Conservation (phyloP, 305 asterid genomes). For the Fraxinus sp. region DNA sequence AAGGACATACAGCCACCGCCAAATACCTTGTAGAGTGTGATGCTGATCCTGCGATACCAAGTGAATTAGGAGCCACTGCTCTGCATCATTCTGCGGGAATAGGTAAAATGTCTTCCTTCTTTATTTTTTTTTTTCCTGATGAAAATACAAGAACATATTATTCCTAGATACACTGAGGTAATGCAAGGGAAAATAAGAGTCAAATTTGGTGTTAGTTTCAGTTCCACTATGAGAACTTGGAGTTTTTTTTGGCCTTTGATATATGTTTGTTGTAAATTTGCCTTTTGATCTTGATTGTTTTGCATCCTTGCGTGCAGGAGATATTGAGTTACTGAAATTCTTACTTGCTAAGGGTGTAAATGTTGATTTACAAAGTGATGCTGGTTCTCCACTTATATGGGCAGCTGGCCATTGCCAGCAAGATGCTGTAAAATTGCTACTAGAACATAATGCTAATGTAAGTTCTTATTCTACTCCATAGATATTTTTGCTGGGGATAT, state of each 20-base stretch:
- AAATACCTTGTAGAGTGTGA: slow-evolving; percentile 72
- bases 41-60: slow-evolving; percentile 78
- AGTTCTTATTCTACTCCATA: slow-evolving; percentile 25
- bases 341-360: slow-evolving; percentile 61
- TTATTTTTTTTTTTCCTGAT: slow-evolving; percentile 1
- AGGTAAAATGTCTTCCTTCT: slow-evolving; percentile 42
- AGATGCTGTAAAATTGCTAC: slow-evolving; percentile 72
- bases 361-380: slow-evolving; percentile 84
- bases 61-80: slow-evolving; percentile 84
- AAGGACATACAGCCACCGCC: slow-evolving; percentile 74
- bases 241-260: slow-evolving; percentile 7
- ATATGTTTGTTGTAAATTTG: not conserved
- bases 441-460: slow-evolving; percentile 81
- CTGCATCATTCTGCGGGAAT: slow-evolving; percentile 83
- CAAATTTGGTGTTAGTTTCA: not conserved
- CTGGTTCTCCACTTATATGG: slow-evolving; percentile 91
- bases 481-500: slow-evolving; percentile 11
- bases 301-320: slow-evolving; percentile 55
- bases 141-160: slow-evolving; percentile 3
- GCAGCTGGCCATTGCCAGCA: slow-evolving; percentile 93
- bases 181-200: not conserved
- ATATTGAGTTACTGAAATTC: slow-evolving; percentile 58
- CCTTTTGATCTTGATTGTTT: slow-evolving; percentile 13
- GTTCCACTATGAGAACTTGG: not conserved
- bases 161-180: not conserved